Evolutionary conservation across 352 stramenopile genomes (phyloP).

Genomic region (Pythium myriotylum): DNA sequence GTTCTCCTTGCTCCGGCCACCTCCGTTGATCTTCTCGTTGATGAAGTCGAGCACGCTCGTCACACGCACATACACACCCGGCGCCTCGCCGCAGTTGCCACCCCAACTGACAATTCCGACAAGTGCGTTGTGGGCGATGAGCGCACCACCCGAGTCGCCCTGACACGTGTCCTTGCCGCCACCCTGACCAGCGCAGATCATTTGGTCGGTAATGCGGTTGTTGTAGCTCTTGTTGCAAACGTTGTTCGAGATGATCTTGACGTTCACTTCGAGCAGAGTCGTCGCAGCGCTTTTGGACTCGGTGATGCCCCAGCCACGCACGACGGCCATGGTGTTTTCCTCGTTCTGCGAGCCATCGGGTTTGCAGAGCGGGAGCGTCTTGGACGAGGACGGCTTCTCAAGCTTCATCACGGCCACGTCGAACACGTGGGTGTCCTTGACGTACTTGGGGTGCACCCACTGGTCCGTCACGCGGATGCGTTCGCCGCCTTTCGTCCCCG

Average conservation of each 20-base stretch:
- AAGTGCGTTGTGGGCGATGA: conserved; percentile 53
- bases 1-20: conserved; percentile 7
- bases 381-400: conserved; percentile 37
- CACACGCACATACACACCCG: conserved; percentile 63
- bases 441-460: conserved; percentile 59
- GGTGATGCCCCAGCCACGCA: conserved; percentile 63
- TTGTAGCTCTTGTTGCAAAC: conserved; percentile 62
- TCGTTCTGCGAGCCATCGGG: conserved; percentile 54
- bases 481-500: conserved; percentile 43
- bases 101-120: conserved; percentile 75
- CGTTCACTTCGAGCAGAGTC: conserved; percentile 55
- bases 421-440: conserved; percentile 50
- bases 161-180: conserved; percentile 55
- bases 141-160: conserved; percentile 64
- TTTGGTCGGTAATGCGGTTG: conserved; percentile 58
- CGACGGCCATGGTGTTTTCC: conserved; percentile 51
- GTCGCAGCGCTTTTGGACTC: conserved; percentile 42
- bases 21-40: conserved; percentile 43
- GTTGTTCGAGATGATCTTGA: conserved; percentile 57
- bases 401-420: conserved; percentile 67
- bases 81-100: conserved; percentile 47
- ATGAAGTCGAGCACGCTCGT: conserved; percentile 59
- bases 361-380: conserved; percentile 36
- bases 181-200: conserved; percentile 61
- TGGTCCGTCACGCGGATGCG: conserved; percentile 47